Evolutionary conservation across 208 protist genomes (phyloP), one percentile per base, ranked within the genome.

Genomic region (Leishmania lainsoni): DNA sequence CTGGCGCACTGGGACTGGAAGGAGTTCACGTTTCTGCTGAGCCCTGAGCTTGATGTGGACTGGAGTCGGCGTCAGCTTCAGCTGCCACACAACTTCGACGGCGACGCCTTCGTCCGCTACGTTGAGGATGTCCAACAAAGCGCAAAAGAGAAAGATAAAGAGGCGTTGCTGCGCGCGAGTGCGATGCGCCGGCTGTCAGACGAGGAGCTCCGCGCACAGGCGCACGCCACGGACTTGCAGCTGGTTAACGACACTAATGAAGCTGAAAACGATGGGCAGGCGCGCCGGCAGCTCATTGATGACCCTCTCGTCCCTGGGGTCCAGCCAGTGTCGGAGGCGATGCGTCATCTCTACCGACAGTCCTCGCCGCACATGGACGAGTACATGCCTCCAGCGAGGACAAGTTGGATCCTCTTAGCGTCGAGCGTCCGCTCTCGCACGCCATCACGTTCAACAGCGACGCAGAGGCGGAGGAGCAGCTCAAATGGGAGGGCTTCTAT

Each of bases 401-500:
- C 79, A 52, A 32, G 9, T 82, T 94, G 35, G 95, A 98, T 75
- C 80, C 83, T 42, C 88, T 98, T 22, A 90, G 88, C 54, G 92
- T 97, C 12, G 94, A 98, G 88, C 91, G 92, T 16, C 95, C 95
- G 26, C 89, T 98, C 0, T 83, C 85, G 14, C 93, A 97, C 81
- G 89, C 92, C 59, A 87, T 96, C 42, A 92, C 89, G 12, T 98
- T 98, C 77, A 96, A 95, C 87, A 95, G 90, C 69, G 94, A 98
- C 70, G 88, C 80, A 20, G 95, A 98, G 85, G 94, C 93, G 35
- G 90, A 94, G 58, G 87, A 97, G 66, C 92, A 97, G 83, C 89
- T 98, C 49, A 88, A 88, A 65, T 98, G 95, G 94, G 94, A 97
- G 82, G 95, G 95, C 75, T 97, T 98, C 84, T 93, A 98, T 83